These are phyloP conservation scores for Curvularia verruculosa DNA, from an alignment of 2,329 filamentous ascomycete genomes.

Conservation along the genomic window DNA sequence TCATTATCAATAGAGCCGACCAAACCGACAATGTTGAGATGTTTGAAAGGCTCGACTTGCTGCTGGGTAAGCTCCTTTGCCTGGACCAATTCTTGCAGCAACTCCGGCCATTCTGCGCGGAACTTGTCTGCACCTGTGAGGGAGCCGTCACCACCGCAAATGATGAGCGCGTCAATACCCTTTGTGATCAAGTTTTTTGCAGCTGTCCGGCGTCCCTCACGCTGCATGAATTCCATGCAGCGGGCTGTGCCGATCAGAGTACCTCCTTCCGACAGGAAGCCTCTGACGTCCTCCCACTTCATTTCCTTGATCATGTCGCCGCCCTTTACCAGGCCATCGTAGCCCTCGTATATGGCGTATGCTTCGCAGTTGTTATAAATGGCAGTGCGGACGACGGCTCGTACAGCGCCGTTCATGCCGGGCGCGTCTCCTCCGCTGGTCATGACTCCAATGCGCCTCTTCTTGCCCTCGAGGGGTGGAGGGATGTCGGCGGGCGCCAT, in stretches of 20 bases:
- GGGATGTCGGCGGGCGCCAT: conserved; percentile 44
- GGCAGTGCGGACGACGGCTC: conserved; percentile 88
- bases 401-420: conserved; percentile 91
- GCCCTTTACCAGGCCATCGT: conserved; percentile 91
- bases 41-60: conserved; percentile 76
- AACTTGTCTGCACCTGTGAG: conserved; percentile 96
- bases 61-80: conserved; percentile 72
- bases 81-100: conserved; percentile 82
- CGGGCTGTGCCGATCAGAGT: conserved; percentile 95
- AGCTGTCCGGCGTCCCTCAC: conserved; percentile 78
- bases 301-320: conserved; percentile 87
- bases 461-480: conserved; percentile 53
- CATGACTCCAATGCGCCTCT: conserved; percentile 82
- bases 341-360: conserved; percentile 77
- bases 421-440: conserved; percentile 93
- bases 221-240: conserved; percentile 90
- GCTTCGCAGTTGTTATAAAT: conserved; percentile 70
- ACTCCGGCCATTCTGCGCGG: conserved; percentile 85
- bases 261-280: conserved; percentile 91
- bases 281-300: conserved; percentile 91
- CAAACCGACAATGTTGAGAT: conserved; percentile 94
- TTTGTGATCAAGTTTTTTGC: conserved; percentile 93
- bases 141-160: conserved; percentile 90
- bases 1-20: conserved; percentile 99
- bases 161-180: conserved; percentile 94